Evolutionary conservation across 2,329 filamentous ascomycete species (phyloP), one percentile per base, ranked within the genome.

Genomic region (Fragosphaeria purpurea): DNA sequence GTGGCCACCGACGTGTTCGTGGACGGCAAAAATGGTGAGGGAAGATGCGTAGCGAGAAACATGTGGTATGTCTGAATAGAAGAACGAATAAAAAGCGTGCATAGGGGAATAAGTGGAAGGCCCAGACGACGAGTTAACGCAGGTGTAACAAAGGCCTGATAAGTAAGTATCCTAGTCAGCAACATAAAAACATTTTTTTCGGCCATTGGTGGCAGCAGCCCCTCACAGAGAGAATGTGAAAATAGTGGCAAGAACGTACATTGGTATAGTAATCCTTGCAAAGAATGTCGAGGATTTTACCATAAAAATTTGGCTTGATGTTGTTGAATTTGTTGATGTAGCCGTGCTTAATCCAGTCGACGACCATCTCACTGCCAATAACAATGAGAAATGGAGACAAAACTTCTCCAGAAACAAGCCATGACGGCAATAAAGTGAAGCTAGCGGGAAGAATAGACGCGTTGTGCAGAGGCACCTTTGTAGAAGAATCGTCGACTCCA

Each of bases 301-400:
- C 79, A 65, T 98, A 98, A 50, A 98, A 86, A 6, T 79, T 80
- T 4, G 93, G 93, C 56, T 93, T 91, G 58, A 90, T 89, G 60
- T 95, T 95, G 73, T 98, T 98, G 72, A 98, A 98, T 64, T 98
- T 98, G 63, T 84, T 90, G 64, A 98, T 94, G 64, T 97, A 98
- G 30, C 88, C 88, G 63, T 98, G 94, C 66, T 98, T 98, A 65
- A 96, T 79, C 79, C 87, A 90, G 67, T 98, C 93, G 2, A 98
- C 93, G 7, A 95, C 70, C 83, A 96, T 96, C 68, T 98, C 93
- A 55, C 89, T 95, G 1, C 90, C 91, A 6, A 98, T 79, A 0
- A 98, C 94, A 7, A 98, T 82, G 10, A 98, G 70, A 59, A 98
- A 98, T 0, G 93, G 94, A 0, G 88, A 90, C 4, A 98, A 72